A percentile compares a stretch with the other conserved stretches of the same genome.
Evolutionary conservation across 345 rosid genomes (phyloP).

Genomic region (Eucalyptus tenuipes): DNA sequence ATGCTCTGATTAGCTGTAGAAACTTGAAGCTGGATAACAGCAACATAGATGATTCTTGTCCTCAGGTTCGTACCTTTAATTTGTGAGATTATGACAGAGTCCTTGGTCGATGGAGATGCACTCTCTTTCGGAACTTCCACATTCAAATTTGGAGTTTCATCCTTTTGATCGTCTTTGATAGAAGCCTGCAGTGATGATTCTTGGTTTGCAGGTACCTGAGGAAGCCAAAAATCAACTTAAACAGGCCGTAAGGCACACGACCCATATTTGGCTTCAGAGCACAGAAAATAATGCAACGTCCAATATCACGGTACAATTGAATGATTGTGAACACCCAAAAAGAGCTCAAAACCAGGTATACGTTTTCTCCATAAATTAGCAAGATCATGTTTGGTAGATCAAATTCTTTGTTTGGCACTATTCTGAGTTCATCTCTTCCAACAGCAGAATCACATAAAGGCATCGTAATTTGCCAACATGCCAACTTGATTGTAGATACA

Average conservation of each 20-base stretch:
- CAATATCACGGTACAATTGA: background rate
- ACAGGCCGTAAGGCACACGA: background rate
- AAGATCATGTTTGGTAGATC: background rate
- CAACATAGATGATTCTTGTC: background rate
- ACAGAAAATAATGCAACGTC: background rate
- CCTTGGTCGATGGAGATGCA: background rate
- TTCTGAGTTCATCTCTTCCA: background rate
- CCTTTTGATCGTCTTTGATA: conserved; percentile 16
- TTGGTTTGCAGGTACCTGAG: conserved; percentile 19
- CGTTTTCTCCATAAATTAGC: background rate
- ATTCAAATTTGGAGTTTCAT: conserved; percentile 6
- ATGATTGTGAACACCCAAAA: background rate
- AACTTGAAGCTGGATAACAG: background rate
- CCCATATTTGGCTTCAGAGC: background rate
- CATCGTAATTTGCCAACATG: background rate
- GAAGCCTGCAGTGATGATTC: conserved; percentile 3
- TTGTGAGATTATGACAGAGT: background rate
- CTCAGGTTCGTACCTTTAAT: conserved; percentile 22
- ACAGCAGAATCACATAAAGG: background rate
- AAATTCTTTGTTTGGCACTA: background rate
- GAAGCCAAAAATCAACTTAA: background rate
- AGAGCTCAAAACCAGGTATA: background rate
- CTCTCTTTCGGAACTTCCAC: conserved; percentile 9
- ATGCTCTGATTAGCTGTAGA: background rate
- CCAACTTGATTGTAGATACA: background rate